Evolutionary conservation across 169 alveolate species (phyloP).

Genomic region (Eimeria sp.): DNA sequence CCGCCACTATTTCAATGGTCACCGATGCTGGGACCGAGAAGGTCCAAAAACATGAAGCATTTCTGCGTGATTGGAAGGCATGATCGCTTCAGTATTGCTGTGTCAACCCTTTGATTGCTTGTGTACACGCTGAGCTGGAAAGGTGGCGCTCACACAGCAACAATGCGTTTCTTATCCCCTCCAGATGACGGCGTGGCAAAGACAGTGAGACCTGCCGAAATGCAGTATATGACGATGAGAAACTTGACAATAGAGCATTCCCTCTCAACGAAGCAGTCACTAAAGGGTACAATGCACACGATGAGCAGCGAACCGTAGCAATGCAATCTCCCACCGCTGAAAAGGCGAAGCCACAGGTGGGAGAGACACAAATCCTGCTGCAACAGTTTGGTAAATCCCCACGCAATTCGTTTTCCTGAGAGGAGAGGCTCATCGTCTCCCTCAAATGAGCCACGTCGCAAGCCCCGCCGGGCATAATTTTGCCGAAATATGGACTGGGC

Average conservation of each 20-base stretch:
- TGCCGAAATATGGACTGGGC: not conserved
- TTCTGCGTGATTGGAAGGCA: not conserved
- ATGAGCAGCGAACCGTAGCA: conserved; percentile 25
- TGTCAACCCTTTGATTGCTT: not conserved
- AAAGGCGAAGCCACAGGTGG: conserved; percentile 17
- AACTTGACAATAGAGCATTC: conserved; percentile 57
- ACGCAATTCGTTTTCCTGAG: not conserved
- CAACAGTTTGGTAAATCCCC: not conserved
- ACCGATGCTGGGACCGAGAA: not conserved
- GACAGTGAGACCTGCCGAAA: conserved; percentile 32
- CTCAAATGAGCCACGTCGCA: not conserved
- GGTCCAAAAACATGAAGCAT: not conserved
- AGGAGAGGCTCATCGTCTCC: conserved; percentile 20
- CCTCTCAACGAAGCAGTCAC: conserved; percentile 55
- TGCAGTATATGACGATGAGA: conserved; percentile 32
- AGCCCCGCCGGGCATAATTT: not conserved
- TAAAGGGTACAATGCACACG: conserved; percentile 59
- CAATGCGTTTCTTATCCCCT: conserved; percentile 1
- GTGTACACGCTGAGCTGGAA: not conserved
- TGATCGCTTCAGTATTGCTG: not conserved
- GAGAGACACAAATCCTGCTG: conserved; percentile 24
- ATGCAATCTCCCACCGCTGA: conserved; percentile 31
- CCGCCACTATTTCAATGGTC: not conserved
- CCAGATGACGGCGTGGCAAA: conserved; percentile 9
- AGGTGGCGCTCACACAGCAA: conserved; percentile 35